Base-by-base conservation (phyloP, 805 yeast species). In the Saitoella complicata region DNA sequence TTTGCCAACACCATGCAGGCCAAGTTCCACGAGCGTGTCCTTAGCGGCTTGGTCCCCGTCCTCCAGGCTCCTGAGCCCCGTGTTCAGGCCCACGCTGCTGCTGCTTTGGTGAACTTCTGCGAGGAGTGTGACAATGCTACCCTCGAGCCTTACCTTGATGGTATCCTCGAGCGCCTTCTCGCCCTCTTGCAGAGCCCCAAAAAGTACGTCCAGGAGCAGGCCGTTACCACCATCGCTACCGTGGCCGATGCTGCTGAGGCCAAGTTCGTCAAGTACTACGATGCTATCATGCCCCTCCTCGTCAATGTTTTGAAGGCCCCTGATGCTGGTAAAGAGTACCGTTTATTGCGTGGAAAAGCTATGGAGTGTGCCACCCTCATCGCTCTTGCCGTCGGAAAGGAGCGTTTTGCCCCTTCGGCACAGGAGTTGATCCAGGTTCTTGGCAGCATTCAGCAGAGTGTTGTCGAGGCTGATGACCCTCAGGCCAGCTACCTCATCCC, bases 1-100 rank as follows among this genome's bases (percentile, higher is more conserved):
- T 86, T 91, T 64, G 91, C 96, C 5, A 93, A 45, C 54, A 69
- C 72, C 10, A 80, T 91, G 47, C 97, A 91, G 66, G 71, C 79
- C 54, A 76, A 82, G 42, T 72, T 85, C 13, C 94, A 87, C 49
- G 74, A 73, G 52, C 68, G 81, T 51, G 76, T 91, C 39, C 68
- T 91, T 45, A 97, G 97, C 5, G 91, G 93, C 1, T 70, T 91
- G 51, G 82, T 91, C 45, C 76, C 93, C 8, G 84, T 75, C 67
- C 71, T 91, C 43, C 72, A 72, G 50, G 75, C 85, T 41, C 58
- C 62, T 4, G 87, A 80, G 46, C 88, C 93, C 43, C 71, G 97
- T 57, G 98, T 91, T 29, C 97, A 88, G 65, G 84, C 95, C 0
- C 98, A 91, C 58, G 97, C 96, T 11, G 96, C 98, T 38, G 98